Base-by-base conservation (phyloP, 192 early-diverging fungal genomes). In the Backusella australiensis region DNA sequence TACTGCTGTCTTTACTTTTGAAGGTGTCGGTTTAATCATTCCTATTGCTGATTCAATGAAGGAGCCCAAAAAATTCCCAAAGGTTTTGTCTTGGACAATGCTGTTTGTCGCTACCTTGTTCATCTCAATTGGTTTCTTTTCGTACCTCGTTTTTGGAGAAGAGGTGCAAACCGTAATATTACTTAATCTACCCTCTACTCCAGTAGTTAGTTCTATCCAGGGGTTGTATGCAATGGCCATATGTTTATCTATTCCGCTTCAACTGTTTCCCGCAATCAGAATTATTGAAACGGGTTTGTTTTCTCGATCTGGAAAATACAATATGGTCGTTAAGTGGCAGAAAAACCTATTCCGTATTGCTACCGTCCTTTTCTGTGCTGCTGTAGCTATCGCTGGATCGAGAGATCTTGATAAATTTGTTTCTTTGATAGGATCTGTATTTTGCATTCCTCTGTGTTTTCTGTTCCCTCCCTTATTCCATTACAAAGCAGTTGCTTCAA, bases 1-100 rank as follows among this genome's bases (percentile, higher is more conserved):
- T 46, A 98, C 96, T 7, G 95, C 95, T 32, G 93, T 95, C 59
- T 98, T 95, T 82, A 92, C 95, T 9, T 98, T 93, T 82, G 96
- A 98, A 84, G 96, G 96, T 41, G 94, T 98, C 73, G 95, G 95
- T 23, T 42, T 77, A 26, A 67, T 80, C 4, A 88, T 88, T 39
- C 88, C 88, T 26, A 85, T 89, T 70, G 82, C 85, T 1, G 83
- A 86, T 67, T 84, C 86, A 14, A 89, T 89, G 88, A 87, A 81
- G 52, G 85, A 89, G n/a, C 86, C 86, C n/a, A 74, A 87, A 69
- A 83, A 88, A 36, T 88, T 89, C 69, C 85, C 86, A 36, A 79
- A 72, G 4, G 88, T 89, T 1, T 77, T 89, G 14, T 76, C 77
- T 14, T 70, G 81, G 8, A 84, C 85, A 32, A 85, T 89, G 74